Conservation (phyloP, 2,329 filamentous ascomycete genomes). For the Hirsutella minnesotensis region DNA sequence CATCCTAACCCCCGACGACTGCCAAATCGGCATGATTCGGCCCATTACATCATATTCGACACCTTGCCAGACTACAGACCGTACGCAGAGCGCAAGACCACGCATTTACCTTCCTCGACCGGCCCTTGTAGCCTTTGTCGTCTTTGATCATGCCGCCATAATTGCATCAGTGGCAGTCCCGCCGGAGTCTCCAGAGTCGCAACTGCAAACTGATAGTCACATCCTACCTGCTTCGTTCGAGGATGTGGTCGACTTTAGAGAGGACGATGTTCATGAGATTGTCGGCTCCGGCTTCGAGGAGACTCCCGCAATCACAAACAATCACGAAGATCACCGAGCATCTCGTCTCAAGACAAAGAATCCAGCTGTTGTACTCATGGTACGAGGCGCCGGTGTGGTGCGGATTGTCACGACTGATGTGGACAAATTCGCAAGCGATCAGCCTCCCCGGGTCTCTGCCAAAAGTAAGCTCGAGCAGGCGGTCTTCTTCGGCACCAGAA, state of each 20-base stretch:
- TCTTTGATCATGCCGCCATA: constrained; percentile 69
- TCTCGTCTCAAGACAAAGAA: constrained; percentile 46
- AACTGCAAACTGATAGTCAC: constrained; percentile 58
- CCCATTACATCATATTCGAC: constrained; percentile 54
- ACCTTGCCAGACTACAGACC: constrained; percentile 28
- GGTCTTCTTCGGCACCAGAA: constrained; percentile 77
- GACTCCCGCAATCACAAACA: constrained; percentile 20
- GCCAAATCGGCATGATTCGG: constrained; percentile 53
- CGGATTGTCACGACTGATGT: constrained; percentile 47
- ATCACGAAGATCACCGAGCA: constrained; percentile 34
- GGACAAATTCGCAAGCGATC: constrained; percentile 46
- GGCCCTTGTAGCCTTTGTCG: constrained; percentile 67
- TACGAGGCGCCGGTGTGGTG: constrained; percentile 50
- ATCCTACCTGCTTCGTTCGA: constrained; percentile 60
- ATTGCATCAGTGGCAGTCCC: constrained; percentile 60
- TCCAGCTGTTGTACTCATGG: constrained; percentile 48
- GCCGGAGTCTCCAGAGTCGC: constrained; percentile 62
- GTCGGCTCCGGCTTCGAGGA: constrained; percentile 54
- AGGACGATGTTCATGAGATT: constrained; percentile 50
- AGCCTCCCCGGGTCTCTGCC: constrained; percentile 55
- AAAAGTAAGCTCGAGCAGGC: constrained; percentile 90
- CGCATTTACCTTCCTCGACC: constrained; percentile 68
- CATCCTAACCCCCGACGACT: constrained; percentile 40
- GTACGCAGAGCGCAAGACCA: constrained; percentile 33
- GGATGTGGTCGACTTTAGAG: constrained; percentile 72